A percentile compares a stretch with the other conserved stretches of the same genome.
These are phyloP conservation scores for Gastrodia elata DNA, from an alignment of 106 monocot species.

Conservation along the genomic window DNA sequence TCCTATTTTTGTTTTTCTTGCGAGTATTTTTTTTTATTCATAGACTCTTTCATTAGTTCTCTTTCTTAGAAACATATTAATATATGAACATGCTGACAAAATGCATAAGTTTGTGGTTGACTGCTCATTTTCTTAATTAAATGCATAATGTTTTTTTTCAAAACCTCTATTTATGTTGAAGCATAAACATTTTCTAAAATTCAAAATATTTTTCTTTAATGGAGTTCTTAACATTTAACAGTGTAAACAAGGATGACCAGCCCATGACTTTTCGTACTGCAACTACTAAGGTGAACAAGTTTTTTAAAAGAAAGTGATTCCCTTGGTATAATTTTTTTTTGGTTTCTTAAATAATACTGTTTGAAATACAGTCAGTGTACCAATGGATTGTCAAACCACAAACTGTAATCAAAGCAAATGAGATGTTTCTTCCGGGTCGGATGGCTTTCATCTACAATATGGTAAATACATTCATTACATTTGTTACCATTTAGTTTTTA, in stretches of 20 bases:
- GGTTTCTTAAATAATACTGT: neutral
- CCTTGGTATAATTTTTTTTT: neutral
- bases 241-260: slow-evolving; percentile 60
- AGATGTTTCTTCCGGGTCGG: slow-evolving; percentile 93
- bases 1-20: no score
- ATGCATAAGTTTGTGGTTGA: neutral
- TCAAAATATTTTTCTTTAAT: neutral
- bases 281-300: slow-evolving; percentile 49
- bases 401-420: slow-evolving; percentile 58
- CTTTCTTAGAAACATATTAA: neutral
- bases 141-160: neutral
- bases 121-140: neutral
- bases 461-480: slow-evolving; percentile 29
- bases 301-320: neutral
- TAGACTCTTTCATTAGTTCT: no score
- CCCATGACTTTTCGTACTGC: slow-evolving; percentile 74
- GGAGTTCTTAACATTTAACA: slow-evolving; percentile 14
- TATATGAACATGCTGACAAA: neutral
- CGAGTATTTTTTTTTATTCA: no score
- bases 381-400: slow-evolving; percentile 95
- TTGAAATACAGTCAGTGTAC: slow-evolving; percentile 80
- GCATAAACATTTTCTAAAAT: neutral
- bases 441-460: slow-evolving; percentile 93
- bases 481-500: neutral
- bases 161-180: no score